Evolutionary conservation across 2,329 filamentous ascomycete genomes (phyloP).

Genomic region (Fusarium sp.): DNA sequence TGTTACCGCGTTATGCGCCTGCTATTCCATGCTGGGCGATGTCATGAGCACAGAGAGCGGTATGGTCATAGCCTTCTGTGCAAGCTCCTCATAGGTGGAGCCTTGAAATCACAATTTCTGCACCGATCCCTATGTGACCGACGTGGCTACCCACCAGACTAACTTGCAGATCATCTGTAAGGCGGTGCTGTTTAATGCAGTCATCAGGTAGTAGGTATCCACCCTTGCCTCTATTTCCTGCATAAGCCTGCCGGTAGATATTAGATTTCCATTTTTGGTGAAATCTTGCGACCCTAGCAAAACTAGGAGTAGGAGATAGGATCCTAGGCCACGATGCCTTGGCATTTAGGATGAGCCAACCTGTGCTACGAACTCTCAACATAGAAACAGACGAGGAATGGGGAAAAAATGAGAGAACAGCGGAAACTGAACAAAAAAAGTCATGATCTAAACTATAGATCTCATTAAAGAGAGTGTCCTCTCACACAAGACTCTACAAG

Average conservation of each 20-base stretch:
- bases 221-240: not conserved
- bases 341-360: not conserved
- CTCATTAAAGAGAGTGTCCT: not conserved
- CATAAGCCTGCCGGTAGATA: not conserved
- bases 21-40: not conserved
- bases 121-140: not conserved
- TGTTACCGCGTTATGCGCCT: not conserved
- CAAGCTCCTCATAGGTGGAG: not conserved
- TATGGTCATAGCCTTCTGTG: not conserved
- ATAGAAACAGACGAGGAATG: not conserved
- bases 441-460: not conserved
- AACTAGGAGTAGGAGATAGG: not conserved
- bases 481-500: not conserved
- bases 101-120: not conserved
- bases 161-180: not conserved
- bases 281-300: not conserved
- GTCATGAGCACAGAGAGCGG: not conserved
- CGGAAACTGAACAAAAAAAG: not conserved
- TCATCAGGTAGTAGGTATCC: not conserved
- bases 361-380: not conserved
- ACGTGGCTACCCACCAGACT: not conserved
- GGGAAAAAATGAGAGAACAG: too few relatives aligned
- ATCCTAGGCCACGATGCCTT: not conserved
- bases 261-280: not conserved
- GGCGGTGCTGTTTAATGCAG: not conserved